Base-by-base conservation (phyloP, 2,329 filamentous ascomycete species). In the Cordyceps sp. region DNA sequence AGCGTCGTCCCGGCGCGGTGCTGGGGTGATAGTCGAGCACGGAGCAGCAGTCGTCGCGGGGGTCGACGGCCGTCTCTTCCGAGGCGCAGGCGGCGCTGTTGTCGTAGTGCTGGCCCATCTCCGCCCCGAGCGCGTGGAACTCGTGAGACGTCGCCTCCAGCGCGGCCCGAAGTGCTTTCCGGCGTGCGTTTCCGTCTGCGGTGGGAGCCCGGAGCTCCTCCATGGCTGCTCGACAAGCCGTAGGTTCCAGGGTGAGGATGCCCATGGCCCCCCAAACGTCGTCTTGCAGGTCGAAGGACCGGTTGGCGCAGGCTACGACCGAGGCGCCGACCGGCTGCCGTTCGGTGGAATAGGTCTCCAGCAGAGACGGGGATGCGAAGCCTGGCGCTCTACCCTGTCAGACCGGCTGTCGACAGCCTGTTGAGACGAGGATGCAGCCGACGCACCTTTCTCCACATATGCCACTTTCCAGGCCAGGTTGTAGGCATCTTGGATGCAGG, bases 91-190 rank as follows among this genome's bases (percentile, higher is more conserved):
- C 45, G 3, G 59, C 66, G 1, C 38, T 30, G 2, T 59, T 59
- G 6, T 49, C 38, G 39, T 75, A 76, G 4, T 50, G 51, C 42
- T 75, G 71, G 40, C 65, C 66, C 68, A 73, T 73, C 41, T 73
- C 67, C 12, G 66, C 53, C 2, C 70, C 71, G 12, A 75, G 52
- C 4, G 56, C 68, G 35, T 69, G 64, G 37, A 66, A 68, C 42
- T 69, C 68, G 33, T 57, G 56, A 2, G 51, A 42, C 1, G 61
- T 63, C 9, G 49, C 41, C 32, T 57, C 46, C 18, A 69, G 54
- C 3, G 53, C 61, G 2, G 48, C 38, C 23, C 53, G 55, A 14
- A 69, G 50, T 1, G 45, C 48, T 10, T 45, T 40, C 8, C 65
- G 46, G 15, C 60, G 46, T 14, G 41, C 45, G 7, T 44, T 45